Percentiles rank a stretch among this genome's conserved stretches.
Evolutionary conservation across 257 asterid species (phyloP).

Genomic region (Craterostigma plantagineum): DNA sequence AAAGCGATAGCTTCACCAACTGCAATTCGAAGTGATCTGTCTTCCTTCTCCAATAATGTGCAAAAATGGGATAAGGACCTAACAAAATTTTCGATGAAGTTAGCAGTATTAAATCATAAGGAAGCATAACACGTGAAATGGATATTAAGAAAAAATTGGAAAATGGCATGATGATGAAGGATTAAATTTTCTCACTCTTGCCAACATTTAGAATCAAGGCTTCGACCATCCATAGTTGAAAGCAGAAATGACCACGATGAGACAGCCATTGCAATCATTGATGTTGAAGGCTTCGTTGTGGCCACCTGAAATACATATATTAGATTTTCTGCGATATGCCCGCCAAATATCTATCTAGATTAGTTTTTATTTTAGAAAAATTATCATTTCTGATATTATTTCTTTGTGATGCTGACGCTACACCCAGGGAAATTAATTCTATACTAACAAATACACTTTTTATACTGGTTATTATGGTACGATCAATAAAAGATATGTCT

Average conservation of each 20-base stretch:
- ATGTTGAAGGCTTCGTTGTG: conserved; percentile 45
- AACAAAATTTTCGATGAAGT: conserved; percentile 7
- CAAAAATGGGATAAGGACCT: conserved; percentile 64
- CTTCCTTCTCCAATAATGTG: conserved; percentile 73
- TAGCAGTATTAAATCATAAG: too few relatives aligned
- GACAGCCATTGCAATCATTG: conserved; percentile 43
- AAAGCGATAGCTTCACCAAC: conserved; percentile 95
- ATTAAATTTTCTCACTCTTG: conserved; percentile 42
- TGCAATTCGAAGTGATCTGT: conserved; percentile 66
- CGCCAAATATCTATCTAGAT: too few relatives aligned
- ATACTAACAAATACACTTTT: too few relatives aligned
- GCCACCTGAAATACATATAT: conserved; percentile 39
- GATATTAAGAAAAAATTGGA: not conserved
- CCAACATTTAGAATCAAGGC: conserved; percentile 63
- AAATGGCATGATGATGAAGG: conserved; percentile 6
- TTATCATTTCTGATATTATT: too few relatives aligned
- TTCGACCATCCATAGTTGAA: conserved; percentile 43
- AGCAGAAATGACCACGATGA: conserved; percentile 91
- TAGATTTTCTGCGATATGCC: too few relatives aligned
- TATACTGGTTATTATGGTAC: too few relatives aligned
- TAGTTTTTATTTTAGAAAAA: too few relatives aligned
- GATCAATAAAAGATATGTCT: too few relatives aligned
- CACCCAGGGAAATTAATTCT: too few relatives aligned
- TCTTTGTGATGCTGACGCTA: too few relatives aligned
- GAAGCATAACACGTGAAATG: too few relatives aligned